Evolutionary conservation across 225 moss, liverwort and hornwort genomes (phyloP), one percentile per base, ranked within the genome.

Genomic region (Rhytidiadelphus loreus): DNA sequence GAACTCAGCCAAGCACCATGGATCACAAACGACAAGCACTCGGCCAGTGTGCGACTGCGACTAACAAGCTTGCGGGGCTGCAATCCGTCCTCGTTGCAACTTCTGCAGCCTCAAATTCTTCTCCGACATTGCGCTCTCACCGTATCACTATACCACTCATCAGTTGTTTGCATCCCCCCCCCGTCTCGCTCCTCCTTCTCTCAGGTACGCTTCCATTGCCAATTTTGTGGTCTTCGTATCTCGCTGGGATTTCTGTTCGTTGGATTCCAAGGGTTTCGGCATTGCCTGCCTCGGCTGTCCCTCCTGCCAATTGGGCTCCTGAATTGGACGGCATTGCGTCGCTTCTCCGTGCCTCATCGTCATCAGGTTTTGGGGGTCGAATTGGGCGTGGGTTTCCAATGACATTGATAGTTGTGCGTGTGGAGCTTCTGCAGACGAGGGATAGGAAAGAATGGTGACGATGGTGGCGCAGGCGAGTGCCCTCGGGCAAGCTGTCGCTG

Each of bases 381-480:
- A 78, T 70, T 60, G 61, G 61, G 43, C 37, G 46, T 68, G 82
- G 41, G 39, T 87, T 59, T 70, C 13, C 58, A 70, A 30, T 19
- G 70, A n/a, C 87, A 48, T 81, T 59, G 69, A 87, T 70, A 48
- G n/a, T 73, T 82, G 82, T 82, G 41, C 60, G 18, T 62, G 74
- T 59, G 86, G 64, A 87, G 85, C 41, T 78, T 52, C 35, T 89
- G 85, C 85, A 86, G 86, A 60, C 28, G 81, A 65, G 72, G 50
- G 83, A 53, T 37, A 87, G 87, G 87, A 46, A 43, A 58, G 59
- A 81, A 93, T 93, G 90, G 90, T 81, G 82, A 84, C 92, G 84
- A 85, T 92, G 81, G 69, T 93, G 87, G 89, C 86, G 77, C 93
- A 89, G 73, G 92, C 90, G 77, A 87, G 92, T 66, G 78, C 83